Base-by-base conservation (phyloP, 1,139 yeast species). In the Diutina mesorugosa region DNA sequence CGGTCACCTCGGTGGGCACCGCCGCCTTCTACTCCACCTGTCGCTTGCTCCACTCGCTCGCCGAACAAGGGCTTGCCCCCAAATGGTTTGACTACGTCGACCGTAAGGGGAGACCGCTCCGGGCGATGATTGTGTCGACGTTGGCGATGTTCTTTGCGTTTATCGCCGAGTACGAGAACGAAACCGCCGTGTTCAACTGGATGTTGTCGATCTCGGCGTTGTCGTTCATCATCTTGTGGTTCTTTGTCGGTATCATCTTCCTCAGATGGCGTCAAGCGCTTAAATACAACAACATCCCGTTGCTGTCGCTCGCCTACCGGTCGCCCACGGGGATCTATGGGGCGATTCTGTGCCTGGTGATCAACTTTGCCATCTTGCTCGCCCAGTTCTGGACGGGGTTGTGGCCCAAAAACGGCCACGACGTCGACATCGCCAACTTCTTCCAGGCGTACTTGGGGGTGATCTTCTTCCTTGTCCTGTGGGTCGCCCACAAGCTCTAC, bases 1-100 rank as follows among this genome's bases (percentile, higher is more conserved):
- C 78, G 6, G 79, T 76, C 47, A 73, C 78, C 4, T 73, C 78
- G 10, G 79, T 76, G 57, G 79, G 77, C 30, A 71, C 76, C 4
- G 70, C 77, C 21, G 72, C 79, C 35, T 70, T 74, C 66, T 76
- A 76, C 65, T 72, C 78, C 6, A 68, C 77, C 29, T 72, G 77
- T 54, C 70, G 79, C 67, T 69, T 76, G 56, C 71, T 76, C 59
- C 74, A 74, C 59, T 72, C 79, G 9, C 70, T 75, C 62, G 68
- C 78, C 16, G 74, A 71, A 60, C 79, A 74, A 62, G 74, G 73
- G 2, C 71, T 70, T 60, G 79, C 79, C 12, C 79, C 79, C 46
- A 63, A 62, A 30, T 73, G 67, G 64, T 74, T 76, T 62, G 69
- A 73, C 62, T 75, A 69, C 62, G 70, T 73, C 57, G 80, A 76